Evolutionary conservation across 2,329 filamentous ascomycete species (phyloP).

Genomic region (Fusarium clavum): DNA sequence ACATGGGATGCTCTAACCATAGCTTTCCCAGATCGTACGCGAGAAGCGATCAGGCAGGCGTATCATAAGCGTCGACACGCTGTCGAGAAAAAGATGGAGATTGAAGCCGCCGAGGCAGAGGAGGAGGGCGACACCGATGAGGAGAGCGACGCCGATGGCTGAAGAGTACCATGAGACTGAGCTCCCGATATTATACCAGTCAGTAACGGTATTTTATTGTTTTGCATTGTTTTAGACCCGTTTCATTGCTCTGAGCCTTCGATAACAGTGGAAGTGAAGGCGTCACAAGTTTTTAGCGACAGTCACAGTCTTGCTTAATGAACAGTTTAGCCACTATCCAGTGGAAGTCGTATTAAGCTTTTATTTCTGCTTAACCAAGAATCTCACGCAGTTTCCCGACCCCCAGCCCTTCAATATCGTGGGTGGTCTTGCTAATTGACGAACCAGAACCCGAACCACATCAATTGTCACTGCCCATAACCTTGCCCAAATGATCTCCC

Average conservation of each 20-base stretch:
- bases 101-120: not conserved
- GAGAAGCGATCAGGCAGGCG: constrained; percentile 9
- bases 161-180: not conserved
- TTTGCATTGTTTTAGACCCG: not conserved
- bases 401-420: not conserved
- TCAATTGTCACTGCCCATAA: not conserved
- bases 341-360: not conserved
- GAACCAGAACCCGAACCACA: no score
- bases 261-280: no score
- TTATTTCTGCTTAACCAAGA: not conserved
- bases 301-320: not conserved
- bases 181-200: not conserved
- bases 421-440: not conserved
- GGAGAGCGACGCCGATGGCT: not conserved
- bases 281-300: not conserved
- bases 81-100: constrained; percentile 1
- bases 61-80: constrained; percentile 19
- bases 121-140: not conserved
- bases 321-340: not conserved
- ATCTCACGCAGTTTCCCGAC: not conserved
- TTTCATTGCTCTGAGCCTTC: not conserved
- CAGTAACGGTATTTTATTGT: not conserved
- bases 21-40: constrained; percentile 4
- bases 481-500: not conserved
- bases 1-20: not conserved